These are phyloP conservation scores for Phylloporus sp. DNA, from an alignment of 768 basidiomycete genomes.

Conservation along the genomic window DNA sequence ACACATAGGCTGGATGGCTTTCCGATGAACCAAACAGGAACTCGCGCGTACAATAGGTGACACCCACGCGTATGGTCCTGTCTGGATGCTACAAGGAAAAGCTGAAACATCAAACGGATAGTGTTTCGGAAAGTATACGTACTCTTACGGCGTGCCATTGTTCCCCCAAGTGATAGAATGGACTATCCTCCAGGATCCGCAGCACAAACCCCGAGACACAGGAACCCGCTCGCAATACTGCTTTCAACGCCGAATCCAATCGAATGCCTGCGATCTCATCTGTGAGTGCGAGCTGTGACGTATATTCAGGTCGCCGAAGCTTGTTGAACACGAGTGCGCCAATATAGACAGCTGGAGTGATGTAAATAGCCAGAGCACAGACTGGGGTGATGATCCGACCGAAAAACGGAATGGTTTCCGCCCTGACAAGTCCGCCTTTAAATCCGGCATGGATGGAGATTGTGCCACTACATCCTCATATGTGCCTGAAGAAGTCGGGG, in stretches of 20 bases:
- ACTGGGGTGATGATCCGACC: slow-evolving; percentile 19
- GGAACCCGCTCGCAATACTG: slow-evolving; percentile 11
- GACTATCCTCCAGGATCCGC: neutral
- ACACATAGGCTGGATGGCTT: no score
- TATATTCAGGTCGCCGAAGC: slow-evolving; percentile 27
- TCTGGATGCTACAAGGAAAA: slow-evolving; percentile 11
- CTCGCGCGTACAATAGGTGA: no score
- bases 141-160: slow-evolving; percentile 25
- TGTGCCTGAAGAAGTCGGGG: slow-evolving; percentile 1
- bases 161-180: slow-evolving; percentile 11
- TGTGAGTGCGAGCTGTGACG: slow-evolving; percentile 13
- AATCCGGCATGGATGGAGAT: neutral
- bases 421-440: slow-evolving; percentile 14
- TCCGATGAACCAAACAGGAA: no score
- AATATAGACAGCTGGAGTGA: slow-evolving; percentile 20
- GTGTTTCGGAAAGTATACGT: neutral
- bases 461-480: neutral
- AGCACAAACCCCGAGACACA: slow-evolving; percentile 10
- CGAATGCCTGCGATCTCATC: slow-evolving; percentile 1
- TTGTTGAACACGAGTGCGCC: slow-evolving; percentile 16
- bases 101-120: neutral
- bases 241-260: slow-evolving; percentile 5
- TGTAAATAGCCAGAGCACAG: slow-evolving; percentile 8
- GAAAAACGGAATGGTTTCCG: slow-evolving; percentile 5
- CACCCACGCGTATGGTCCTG: no score